Conservation (phyloP, 805 yeast genomes). For the Cyberlindnera subsufficiens region DNA sequence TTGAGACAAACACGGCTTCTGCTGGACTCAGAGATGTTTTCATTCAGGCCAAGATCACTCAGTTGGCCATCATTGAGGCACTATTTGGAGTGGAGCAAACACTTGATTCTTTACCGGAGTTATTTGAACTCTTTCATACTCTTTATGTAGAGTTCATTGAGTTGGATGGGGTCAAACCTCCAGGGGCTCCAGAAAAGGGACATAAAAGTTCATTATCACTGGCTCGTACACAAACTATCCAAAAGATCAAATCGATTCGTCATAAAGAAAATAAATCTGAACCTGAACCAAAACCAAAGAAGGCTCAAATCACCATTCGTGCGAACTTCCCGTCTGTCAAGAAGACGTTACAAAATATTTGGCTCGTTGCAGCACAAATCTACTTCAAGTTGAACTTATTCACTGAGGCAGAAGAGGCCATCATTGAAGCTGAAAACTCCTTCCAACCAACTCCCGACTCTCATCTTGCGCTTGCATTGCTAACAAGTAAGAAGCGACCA, state of each 20-base stretch:
- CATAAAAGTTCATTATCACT: slow-evolving; percentile 13
- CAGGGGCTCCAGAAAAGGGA: neutral
- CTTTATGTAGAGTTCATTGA: slow-evolving; percentile 33
- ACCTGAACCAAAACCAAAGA: neutral
- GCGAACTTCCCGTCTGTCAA: slow-evolving; percentile 3
- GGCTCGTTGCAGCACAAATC: slow-evolving; percentile 70
- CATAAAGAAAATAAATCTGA: neutral
- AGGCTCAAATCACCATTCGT: slow-evolving; percentile 4
- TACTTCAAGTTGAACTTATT: slow-evolving; percentile 50
- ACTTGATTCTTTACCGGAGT: slow-evolving; percentile 57
- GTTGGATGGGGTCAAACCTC: neutral
- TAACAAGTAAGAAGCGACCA: slow-evolving; percentile 29
- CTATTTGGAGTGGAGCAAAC: slow-evolving; percentile 53
- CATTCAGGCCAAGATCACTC: slow-evolving; percentile 68
- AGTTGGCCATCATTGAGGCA: slow-evolving; percentile 61
- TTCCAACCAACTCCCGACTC: slow-evolving; percentile 42
- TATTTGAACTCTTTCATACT: slow-evolving; percentile 51
- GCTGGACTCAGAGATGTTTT: slow-evolving; percentile 26
- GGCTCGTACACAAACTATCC: slow-evolving; percentile 12
- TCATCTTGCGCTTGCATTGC: slow-evolving; percentile 36
- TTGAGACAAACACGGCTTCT: slow-evolving; percentile 8
- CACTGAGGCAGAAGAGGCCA: slow-evolving; percentile 63
- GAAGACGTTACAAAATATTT: slow-evolving; percentile 48
- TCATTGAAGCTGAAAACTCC: slow-evolving; percentile 61
- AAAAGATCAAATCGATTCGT: slow-evolving; percentile 16